Evolutionary conservation across 202 grass and related monocot genomes (phyloP).

Genomic region (Bolboschoenoplectus hybrid): DNA sequence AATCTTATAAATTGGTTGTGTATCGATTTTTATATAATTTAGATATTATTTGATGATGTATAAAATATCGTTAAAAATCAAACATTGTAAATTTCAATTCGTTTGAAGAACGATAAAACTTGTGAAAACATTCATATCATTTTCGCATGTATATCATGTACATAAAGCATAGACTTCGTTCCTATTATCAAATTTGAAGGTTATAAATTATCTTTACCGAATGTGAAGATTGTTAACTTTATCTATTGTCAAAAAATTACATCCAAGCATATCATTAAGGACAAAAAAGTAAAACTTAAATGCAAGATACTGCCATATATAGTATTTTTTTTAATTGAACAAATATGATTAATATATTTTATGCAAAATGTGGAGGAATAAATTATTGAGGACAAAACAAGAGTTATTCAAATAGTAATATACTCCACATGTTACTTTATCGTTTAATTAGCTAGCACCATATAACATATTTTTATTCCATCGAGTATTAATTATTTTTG

Average conservation of each 20-base stretch:
- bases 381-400: not conserved
- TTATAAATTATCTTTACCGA: not conserved
- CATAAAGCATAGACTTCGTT: not conserved
- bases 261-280: not conserved
- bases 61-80: too few relatives aligned
- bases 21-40: too few relatives aligned
- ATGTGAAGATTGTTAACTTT: not conserved
- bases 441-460: not conserved
- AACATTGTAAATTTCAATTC: too few relatives aligned
- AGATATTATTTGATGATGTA: too few relatives aligned
- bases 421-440: not conserved
- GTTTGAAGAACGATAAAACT: not conserved
- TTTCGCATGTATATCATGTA: not conserved
- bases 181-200: not conserved
- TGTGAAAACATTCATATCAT: not conserved
- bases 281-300: not conserved
- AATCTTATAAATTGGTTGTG: too few relatives aligned
- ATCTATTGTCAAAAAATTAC: not conserved
- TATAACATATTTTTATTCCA: slow-evolving; percentile 18
- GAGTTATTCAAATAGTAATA: not conserved
- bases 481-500: slow-evolving; percentile 24
- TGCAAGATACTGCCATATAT: not conserved
- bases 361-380: not conserved
- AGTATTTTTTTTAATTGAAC: not conserved
- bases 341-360: not conserved